Evolutionary conservation across 169 alveolate genomes (phyloP), one percentile per base, ranked within the genome.

Genomic region (Plasmodium sp.): DNA sequence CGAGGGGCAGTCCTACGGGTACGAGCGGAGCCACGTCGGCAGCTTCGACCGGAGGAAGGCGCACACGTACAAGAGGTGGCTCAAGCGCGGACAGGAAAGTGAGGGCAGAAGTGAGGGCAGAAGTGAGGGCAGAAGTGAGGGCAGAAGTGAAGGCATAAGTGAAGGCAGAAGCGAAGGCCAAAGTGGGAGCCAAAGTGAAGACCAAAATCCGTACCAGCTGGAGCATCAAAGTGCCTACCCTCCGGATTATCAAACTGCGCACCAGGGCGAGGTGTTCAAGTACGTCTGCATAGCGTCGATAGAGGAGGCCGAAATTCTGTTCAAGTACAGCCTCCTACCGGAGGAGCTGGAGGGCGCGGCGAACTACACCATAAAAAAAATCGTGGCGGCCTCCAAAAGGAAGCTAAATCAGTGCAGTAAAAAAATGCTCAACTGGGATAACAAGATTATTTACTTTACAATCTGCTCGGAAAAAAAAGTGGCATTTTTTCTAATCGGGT

Each of bases 371-470:
- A 81, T 90, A 22, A 90, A 90, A 58, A 90, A 90, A 31, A 90
- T 90, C 58, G 43, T 90, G 34, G 74, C 67, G 4, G 88, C 94
- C 34, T 80, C 84, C 36, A 90, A 90, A 90, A 90, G 82, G 48
- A 90, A 90, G 67, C 43, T 77, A 75, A 90, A 67, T 80, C 72
- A 80, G 36, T 39, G 94, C 72, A 90, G 62, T 80, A 90, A 90
- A 51, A 90, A 90, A 90, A 90, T 90, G 5, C 90, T 90, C 51
- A 90, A 90, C 16, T 90, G 94, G 94, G 90, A 90, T 14, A 80
- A 80, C 72, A 43, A 48, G 62, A 90, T 81, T 80, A 90, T 90
- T 27, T 90, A 90, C 72, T 90, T 90, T 72, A 90, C 77, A 36
- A 90, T 90, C 22, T 90, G 94, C 34, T 62, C 48, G 22, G 94